Conservation (phyloP, 805 yeast species). For the Yamadazyma phyllophila region DNA sequence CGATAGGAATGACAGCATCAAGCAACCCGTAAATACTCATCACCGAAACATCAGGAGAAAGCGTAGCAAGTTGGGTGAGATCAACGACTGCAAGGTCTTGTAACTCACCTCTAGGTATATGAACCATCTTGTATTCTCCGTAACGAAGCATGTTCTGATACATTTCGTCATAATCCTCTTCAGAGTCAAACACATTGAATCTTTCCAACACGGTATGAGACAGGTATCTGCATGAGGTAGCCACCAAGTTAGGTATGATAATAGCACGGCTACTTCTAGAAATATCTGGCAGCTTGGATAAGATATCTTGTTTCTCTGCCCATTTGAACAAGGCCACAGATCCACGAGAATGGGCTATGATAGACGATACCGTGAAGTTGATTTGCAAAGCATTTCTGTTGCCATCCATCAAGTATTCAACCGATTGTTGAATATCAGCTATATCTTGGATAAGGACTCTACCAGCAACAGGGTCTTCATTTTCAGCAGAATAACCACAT, state of each 20-base stretch:
- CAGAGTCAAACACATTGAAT: constrained; percentile 22
- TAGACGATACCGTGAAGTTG: constrained; percentile 48
- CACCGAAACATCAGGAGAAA: constrained; percentile 50
- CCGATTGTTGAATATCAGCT: constrained; percentile 55
- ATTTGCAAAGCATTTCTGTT: constrained; percentile 36
- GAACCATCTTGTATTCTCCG: constrained; percentile 45
- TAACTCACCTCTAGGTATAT: constrained; percentile 52
- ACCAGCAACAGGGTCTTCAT: constrained; percentile 40
- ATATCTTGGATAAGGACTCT: constrained; percentile 63
- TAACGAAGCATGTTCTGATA: constrained; percentile 37
- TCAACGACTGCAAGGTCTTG: constrained; percentile 49
- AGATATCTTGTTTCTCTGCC: constrained; percentile 48
- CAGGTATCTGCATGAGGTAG: constrained; percentile 69
- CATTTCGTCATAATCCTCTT: constrained; percentile 18
- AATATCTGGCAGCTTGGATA: constrained; percentile 18
- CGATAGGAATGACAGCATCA: constrained; percentile 64
- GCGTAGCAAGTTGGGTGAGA: constrained; percentile 35
- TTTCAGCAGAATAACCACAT: constrained; percentile 73
- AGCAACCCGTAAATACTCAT: constrained; percentile 68
- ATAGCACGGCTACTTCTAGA: constrained; percentile 28
- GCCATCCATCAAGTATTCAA: constrained; percentile 28
- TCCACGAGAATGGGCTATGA: constrained; percentile 83
- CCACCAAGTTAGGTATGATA: constrained; percentile 63
- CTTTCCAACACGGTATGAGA: constrained; percentile 46
- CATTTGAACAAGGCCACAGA: constrained; percentile 71